Evolutionary conservation across 1,284 basidiomycete genomes (phyloP).

Genomic region (Earliella scabrosa): DNA sequence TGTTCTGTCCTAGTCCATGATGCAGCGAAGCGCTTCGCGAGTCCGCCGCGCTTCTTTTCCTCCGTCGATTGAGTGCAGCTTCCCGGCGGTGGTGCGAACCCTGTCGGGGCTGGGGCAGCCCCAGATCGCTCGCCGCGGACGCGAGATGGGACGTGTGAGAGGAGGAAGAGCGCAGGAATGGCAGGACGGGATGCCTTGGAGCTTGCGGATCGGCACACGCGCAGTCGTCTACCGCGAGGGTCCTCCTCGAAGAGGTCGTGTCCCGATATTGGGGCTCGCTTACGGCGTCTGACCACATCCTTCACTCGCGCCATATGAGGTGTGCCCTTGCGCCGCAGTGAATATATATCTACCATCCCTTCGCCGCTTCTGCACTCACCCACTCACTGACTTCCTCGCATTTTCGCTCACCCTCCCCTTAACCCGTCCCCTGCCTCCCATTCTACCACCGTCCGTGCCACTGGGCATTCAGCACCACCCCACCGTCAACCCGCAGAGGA

Average conservation of each 20-base stretch:
- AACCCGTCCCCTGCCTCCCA: neutral
- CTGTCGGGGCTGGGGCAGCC: constrained; percentile 7
- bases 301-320: constrained; percentile 4
- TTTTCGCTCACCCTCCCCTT: neutral
- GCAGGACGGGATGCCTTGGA: neutral
- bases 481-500: constrained; percentile 4
- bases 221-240: constrained; percentile 4
- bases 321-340: constrained; percentile 3
- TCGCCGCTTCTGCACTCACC: neutral
- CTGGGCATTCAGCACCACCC: constrained; percentile 5
- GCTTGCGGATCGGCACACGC: constrained; percentile 6
- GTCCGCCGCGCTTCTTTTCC: constrained; percentile 19
- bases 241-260: constrained; percentile 6
- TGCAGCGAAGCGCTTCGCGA: constrained; percentile 12
- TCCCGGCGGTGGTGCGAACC: constrained; percentile 18
- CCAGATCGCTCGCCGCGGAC: constrained; percentile 3
- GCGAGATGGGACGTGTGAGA: constrained; percentile 4
- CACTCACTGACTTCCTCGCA: too few relatives aligned
- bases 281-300: constrained; percentile 11
- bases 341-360: constrained; percentile 3
- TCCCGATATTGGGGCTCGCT: constrained; percentile 6
- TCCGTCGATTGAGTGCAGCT: constrained; percentile 21
- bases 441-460: neutral
- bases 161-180: neutral
- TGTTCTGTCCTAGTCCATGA: constrained; percentile 20